Evolutionary conservation across 768 basidiomycete species (phyloP), one percentile per base, ranked within the genome.

Genomic region (Gyrodon lividus): DNA sequence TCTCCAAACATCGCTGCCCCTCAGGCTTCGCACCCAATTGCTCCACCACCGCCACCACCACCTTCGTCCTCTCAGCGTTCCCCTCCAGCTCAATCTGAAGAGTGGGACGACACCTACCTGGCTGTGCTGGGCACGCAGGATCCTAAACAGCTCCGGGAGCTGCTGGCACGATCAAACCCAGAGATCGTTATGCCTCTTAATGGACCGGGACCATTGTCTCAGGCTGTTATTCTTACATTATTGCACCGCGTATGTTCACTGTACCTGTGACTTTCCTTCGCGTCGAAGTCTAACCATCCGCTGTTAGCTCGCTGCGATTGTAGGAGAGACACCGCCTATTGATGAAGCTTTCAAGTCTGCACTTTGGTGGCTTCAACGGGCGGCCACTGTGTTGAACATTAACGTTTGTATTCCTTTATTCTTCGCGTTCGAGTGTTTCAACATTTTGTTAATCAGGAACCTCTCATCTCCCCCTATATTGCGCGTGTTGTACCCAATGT

Each of bases 311-410:
- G 82, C 89, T 51, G 77, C 81, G 24, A 78, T 86, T 52, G 79
- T 92, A 40, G 84, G 85, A 37, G 89, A 92, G 64, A 83, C 80
- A 3, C 79, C 87, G 6, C 87, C 90, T 9, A 76, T 78, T 43
- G 90, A 93, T 54, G 91, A 92, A 59, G 69, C 79, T 5, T 92
- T 91, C 78, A 91, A 91, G 70, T 81, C 79, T 13, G 81, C 86
- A 6, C 71, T 92, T 50, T 92, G 91, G 89, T 93, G 90, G 90
- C 72, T 93, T 58, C 88, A 92, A 64, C 84, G 90, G 49, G 77
- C 87, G 33, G 75, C 87, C 6, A 73, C 79, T 13, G 75, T 84
- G 28, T 77, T 92, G 56, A 87, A 86, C 62, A 84, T 89, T 45
- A 84, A 83, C 60, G 87, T 87, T 65, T 23, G 77, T 73, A 5